Evolutionary conservation across 129 eudicot species (phyloP).

Genomic region (Artemisia argyi): DNA sequence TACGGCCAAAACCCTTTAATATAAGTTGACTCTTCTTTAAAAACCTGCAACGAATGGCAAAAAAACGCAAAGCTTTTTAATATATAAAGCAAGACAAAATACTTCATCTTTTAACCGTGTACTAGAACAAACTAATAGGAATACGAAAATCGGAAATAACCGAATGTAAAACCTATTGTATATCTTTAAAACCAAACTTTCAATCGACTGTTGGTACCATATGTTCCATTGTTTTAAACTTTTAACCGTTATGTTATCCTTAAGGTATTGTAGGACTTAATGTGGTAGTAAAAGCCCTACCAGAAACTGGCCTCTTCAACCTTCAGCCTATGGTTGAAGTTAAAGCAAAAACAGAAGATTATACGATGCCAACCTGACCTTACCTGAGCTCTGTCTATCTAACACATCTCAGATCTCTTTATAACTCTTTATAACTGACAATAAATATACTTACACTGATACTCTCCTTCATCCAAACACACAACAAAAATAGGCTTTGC

Average conservation of each 20-base stretch:
- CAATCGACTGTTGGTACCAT: neutral
- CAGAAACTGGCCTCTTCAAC: neutral
- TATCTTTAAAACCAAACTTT: neutral
- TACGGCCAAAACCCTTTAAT: no score
- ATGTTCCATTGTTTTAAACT: neutral
- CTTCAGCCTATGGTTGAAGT: slow-evolving; percentile 7
- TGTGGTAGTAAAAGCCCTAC: slow-evolving; percentile 10
- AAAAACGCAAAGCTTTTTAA: no score
- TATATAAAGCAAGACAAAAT: no score
- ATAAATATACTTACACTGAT: slow-evolving; percentile 18
- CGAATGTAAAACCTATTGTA: neutral
- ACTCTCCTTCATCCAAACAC: slow-evolving; percentile 26
- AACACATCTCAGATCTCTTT: slow-evolving; percentile 21
- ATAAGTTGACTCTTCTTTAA: no score
- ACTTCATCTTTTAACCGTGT: no score
- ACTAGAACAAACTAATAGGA: no score
- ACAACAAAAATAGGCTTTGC: slow-evolving; percentile 22
- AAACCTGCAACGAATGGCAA: no score
- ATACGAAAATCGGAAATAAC: no score
- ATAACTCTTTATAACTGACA: slow-evolving; percentile 28
- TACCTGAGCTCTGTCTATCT: slow-evolving; percentile 27
- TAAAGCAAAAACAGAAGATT: slow-evolving; percentile 7
- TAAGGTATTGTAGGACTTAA: neutral
- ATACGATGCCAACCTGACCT: slow-evolving; percentile 11
- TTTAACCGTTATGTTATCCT: slow-evolving; percentile 1